Conservation (phyloP, 148 eudicot species). For the Fallopia convolvulus region DNA sequence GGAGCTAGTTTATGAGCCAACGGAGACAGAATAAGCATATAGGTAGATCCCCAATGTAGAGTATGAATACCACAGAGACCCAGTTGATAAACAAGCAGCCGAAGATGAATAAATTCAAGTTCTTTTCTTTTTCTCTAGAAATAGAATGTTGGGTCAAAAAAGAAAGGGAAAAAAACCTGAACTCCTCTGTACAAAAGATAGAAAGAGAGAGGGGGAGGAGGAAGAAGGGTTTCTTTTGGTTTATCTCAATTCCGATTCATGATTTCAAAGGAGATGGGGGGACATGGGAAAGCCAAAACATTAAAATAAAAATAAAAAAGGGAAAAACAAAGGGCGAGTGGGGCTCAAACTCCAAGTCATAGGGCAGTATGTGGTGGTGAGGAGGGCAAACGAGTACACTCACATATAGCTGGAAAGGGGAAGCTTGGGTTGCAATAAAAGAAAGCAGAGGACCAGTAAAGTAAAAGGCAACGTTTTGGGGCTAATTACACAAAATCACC, state of each 20-base stretch:
- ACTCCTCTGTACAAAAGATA: background rate
- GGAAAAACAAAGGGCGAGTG: constrained; percentile 2
- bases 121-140: background rate
- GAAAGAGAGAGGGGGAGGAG: background rate
- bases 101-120: background rate
- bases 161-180: background rate
- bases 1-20: constrained; percentile 10
- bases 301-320: background rate
- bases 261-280: constrained; percentile 10
- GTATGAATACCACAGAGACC: background rate
- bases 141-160: background rate
- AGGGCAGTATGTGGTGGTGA: constrained; percentile 15
- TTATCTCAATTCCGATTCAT: constrained; percentile 7
- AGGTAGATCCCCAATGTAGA: constrained; percentile 9
- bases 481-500: background rate
- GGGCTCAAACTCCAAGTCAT: background rate
- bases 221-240: constrained; percentile 11
- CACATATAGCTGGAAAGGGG: constrained; percentile 13
- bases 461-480: background rate
- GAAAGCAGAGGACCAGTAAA: constrained; percentile 31
- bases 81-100: background rate
- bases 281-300: constrained; percentile 3
- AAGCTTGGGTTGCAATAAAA: constrained; percentile 33
- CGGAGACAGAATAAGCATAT: constrained; percentile 4
- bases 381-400: constrained; percentile 18